Percentiles rank a stretch among this genome's conserved stretches.
Conservation (phyloP, 2,329 filamentous ascomycete species). For the Chalaropsis ovoidea region DNA sequence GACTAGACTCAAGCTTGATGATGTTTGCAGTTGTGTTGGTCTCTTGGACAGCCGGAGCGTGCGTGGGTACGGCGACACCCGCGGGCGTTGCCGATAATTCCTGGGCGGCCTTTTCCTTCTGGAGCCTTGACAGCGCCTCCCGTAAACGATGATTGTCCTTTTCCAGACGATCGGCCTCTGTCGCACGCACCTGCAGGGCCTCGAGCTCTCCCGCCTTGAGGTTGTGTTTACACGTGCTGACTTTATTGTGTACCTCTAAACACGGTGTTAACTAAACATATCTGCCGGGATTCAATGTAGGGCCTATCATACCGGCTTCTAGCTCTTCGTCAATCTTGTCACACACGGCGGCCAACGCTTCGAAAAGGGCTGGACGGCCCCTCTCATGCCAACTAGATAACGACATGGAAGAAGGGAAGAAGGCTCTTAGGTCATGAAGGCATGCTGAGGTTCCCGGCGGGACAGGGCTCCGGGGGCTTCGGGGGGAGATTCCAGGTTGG, state of each 20-base stretch:
- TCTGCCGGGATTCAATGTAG: background rate
- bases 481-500: background rate
- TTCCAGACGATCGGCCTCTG: constrained; percentile 33
- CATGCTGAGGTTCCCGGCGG: constrained; percentile 6
- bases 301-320: constrained; percentile 31
- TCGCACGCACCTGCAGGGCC: constrained; percentile 31
- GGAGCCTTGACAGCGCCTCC: constrained; percentile 31
- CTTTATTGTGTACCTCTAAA: constrained; percentile 26
- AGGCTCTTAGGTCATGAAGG: constrained; percentile 8
- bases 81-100: background rate
- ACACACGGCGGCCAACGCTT: constrained; percentile 36
- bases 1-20: constrained; percentile 1
- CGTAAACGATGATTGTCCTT: constrained; percentile 38
- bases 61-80: constrained; percentile 14
- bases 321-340: constrained; percentile 36
- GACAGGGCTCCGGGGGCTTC: background rate
- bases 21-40: background rate
- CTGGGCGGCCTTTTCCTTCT: constrained; percentile 28
- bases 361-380: constrained; percentile 35
- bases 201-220: constrained; percentile 31
- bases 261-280: background rate
- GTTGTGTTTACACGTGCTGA: constrained; percentile 27
- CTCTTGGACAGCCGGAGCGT: constrained; percentile 15
- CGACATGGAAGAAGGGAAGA: constrained; percentile 17
- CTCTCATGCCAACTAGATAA: constrained; percentile 36